Evolutionary conservation across 192 early-diverging fungal species (phyloP).

Genomic region (Spizellomyces punctatus): DNA sequence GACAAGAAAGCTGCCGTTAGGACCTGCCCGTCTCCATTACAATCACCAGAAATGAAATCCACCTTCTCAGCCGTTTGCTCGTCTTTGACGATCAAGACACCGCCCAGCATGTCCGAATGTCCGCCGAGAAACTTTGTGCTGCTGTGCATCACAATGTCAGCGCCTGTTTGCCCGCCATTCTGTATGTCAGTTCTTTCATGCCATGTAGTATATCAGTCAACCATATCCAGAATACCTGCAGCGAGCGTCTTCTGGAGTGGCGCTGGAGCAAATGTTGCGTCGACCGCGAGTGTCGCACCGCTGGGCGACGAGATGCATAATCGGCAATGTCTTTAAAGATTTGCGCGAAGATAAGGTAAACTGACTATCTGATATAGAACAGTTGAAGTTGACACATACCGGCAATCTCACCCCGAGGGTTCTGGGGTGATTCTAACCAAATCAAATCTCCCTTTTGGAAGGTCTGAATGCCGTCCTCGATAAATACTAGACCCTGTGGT

Average conservation of each 20-base stretch:
- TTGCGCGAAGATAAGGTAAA: background rate
- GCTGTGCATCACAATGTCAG: conserved; percentile 70
- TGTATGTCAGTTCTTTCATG: too few species aligned
- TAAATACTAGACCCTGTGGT: background rate
- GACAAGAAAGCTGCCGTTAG: too few species aligned
- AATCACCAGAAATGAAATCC: too few species aligned
- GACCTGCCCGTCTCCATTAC: too few species aligned
- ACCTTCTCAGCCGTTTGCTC: conserved; percentile 34
- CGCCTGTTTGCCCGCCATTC: conserved; percentile 39
- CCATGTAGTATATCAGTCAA: too few species aligned
- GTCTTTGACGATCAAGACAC: conserved; percentile 58
- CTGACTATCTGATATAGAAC: conserved; percentile 7
- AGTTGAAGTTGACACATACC: conserved; percentile 17
- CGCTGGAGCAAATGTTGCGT: conserved; percentile 74
- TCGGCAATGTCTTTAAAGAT: conserved; percentile 43
- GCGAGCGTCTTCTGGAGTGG: conserved; percentile 64
- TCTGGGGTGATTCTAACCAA: conserved; percentile 64
- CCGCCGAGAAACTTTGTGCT: conserved; percentile 76
- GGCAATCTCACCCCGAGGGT: conserved; percentile 61
- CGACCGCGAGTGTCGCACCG: conserved; percentile 58
- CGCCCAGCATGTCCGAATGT: conserved; percentile 70
- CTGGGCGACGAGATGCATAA: conserved; percentile 28
- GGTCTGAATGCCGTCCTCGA: background rate
- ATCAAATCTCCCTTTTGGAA: conserved; percentile 54
- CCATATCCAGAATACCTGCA: conserved; percentile 12